Conservation (phyloP, 1,284 basidiomycete species). For the Blastosporella zonata region DNA sequence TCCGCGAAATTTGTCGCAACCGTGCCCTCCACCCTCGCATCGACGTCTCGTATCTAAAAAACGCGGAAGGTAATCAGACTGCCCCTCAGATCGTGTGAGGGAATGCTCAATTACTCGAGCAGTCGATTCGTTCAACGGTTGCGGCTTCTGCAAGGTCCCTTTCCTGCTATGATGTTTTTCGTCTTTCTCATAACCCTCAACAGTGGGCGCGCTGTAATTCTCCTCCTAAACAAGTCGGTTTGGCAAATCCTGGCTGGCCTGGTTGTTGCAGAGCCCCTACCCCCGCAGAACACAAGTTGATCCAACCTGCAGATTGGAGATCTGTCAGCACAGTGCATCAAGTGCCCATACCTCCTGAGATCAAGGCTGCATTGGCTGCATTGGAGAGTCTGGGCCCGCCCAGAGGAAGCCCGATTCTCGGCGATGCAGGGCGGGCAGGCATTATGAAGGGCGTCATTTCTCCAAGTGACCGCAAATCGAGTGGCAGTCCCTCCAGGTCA, state of each 20-base stretch:
- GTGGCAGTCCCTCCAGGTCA: conserved; percentile 38
- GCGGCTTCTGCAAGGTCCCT: conserved; percentile 79
- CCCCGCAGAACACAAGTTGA: conserved; percentile 51
- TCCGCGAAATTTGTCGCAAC: conserved; percentile 71
- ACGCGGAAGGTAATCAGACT: conserved; percentile 68
- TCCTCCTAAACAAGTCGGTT: conserved; percentile 48
- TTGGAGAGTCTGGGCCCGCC: conserved; percentile 49
- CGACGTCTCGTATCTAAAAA: conserved; percentile 74
- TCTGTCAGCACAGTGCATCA: conserved; percentile 70
- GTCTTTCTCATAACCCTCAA: conserved; percentile 21
- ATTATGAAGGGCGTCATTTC: conserved; percentile 33
- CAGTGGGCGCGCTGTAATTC: conserved; percentile 69
- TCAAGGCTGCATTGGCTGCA: conserved; percentile 58
- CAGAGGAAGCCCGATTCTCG: conserved; percentile 25
- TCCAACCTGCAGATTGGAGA: conserved; percentile 75
- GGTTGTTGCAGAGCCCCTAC: conserved; percentile 76
- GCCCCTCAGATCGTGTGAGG: conserved; percentile 15
- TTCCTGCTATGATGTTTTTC: conserved; percentile 18
- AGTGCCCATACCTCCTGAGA: conserved; percentile 64
- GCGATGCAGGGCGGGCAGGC: conserved; percentile 23
- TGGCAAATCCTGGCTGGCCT: conserved; percentile 75
- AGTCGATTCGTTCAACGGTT: conserved; percentile 81
- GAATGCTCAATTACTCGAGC: conserved; percentile 14
- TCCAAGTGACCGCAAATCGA: conserved; percentile 48
- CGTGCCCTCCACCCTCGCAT: conserved; percentile 65